These are phyloP conservation scores for Citrus unshiu DNA, from an alignment of 345 rosid species.

Conservation along the genomic window DNA sequence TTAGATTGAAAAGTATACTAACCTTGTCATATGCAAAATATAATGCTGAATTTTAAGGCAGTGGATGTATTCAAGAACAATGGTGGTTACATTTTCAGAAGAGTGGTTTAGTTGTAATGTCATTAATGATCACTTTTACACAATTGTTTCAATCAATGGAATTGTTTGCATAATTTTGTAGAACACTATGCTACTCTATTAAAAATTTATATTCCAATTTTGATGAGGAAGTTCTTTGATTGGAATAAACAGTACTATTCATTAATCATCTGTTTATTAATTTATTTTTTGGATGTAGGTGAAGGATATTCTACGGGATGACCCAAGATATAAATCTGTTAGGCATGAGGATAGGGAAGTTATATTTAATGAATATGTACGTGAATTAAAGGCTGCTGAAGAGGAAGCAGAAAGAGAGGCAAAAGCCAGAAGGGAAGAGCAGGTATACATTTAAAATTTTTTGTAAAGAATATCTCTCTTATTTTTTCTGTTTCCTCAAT, in stretches of 20 bases:
- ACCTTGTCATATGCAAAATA: background rate
- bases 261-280: background rate
- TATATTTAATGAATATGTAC: constrained; percentile 68
- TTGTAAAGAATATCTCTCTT: background rate
- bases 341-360: constrained; percentile 82
- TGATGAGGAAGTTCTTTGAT: background rate
- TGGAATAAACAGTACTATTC: background rate
- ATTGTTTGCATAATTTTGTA: background rate
- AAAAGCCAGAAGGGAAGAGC: constrained; percentile 72
- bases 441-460: constrained; percentile 41
- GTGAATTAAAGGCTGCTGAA: constrained; percentile 69
- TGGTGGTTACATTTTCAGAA: background rate
- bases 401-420: constrained; percentile 60
- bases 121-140: background rate
- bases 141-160: background rate
- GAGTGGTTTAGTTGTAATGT: background rate
- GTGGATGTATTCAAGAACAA: background rate
- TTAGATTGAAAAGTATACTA: background rate
- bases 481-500: background rate
- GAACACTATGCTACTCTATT: background rate
- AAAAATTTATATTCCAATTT: background rate
- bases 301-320: constrained; percentile 81
- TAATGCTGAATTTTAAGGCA: background rate
- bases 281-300: constrained; percentile 42
- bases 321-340: constrained; percentile 73